Percentiles rank a stretch among this genome's conserved stretches.
Evolutionary conservation across 176 grass and related monocot species (phyloP).

Genomic region (Carex cristatella): DNA sequence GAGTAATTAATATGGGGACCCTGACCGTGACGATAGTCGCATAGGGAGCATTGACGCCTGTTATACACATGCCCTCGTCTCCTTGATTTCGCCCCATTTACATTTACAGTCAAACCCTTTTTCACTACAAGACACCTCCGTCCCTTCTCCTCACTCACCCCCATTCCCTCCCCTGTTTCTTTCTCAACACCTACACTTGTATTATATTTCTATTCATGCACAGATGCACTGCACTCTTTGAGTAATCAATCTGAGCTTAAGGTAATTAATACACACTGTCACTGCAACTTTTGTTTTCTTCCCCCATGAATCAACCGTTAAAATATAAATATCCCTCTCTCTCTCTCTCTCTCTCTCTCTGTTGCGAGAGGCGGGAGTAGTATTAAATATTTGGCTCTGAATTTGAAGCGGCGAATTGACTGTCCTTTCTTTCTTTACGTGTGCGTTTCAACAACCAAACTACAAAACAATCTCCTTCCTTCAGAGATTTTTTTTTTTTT

Average conservation of each 20-base stretch:
- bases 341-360: not conserved
- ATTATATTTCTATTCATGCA: too few species aligned
- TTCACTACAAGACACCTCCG: not conserved
- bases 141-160: too few species aligned
- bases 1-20: not conserved
- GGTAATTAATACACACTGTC: not conserved
- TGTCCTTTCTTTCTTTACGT: constrained; percentile 19
- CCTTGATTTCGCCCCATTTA: constrained; percentile 14
- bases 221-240: too few species aligned
- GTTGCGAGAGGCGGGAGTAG: not conserved
- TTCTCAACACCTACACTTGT: too few species aligned
- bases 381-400: constrained; percentile 18
- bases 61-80: constrained; percentile 20
- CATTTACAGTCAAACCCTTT: not conserved
- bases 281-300: not conserved
- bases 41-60: constrained; percentile 22
- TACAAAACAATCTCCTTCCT: not conserved
- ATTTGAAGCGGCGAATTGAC: constrained; percentile 6
- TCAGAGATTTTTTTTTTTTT: not conserved
- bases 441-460: constrained; percentile 10
- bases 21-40: not conserved
- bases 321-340: not conserved
- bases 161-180: too few species aligned
- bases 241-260: not conserved
- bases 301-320: not conserved